Base-by-base conservation (phyloP, 345 rosid genomes). In the Brassica juncea region DNA sequence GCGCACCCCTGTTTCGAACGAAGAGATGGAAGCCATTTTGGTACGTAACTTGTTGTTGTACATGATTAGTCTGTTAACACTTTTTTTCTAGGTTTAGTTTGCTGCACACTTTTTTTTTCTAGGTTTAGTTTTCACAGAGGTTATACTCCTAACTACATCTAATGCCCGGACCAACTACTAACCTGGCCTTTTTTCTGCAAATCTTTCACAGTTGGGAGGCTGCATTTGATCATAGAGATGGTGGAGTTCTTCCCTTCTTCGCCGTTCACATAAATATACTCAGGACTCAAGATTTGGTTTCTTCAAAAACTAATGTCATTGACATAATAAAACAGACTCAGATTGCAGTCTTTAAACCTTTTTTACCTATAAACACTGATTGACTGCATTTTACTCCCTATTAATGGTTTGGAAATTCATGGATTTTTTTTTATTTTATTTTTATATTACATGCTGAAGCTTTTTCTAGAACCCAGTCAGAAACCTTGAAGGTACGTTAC, bases 1-100 rank as follows among this genome's bases (percentile, higher is more conserved):
- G 73, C 89, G 99, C 73, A 87, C 89, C 0, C 92, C 95, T 1
- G 68, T 92, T 12, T 88, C 95, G 7, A 86, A 88, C 66, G 97
- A 94, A 69, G 99, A 94, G 86, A 94, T 91, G 32, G 94, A 91
- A 63, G 89, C 97, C 12, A 90, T 92, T 73, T 74, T 91, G 95
- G 99, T 94, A 73, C 60, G 87, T 83, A 25, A 39, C 27, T 63
- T 69, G 25, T 6, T 68, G 44, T 52, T 52, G 57, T 1, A 52
- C 19, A 52, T 52, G 57, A 52, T 23, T 23, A 49, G 19, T 14
- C 15, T 47, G 5, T 4, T 42, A 2, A 0, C n/a, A 42, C 4
- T 2, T 0, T 42, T 3, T 42, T 42, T 42, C 12, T 14, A 23
- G 25, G 25, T 5, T 49, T 49, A 49, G 21, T 47, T 47, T 47